Conservation (phyloP, 345 rosid genomes). For the Hypericum androsaemum region DNA sequence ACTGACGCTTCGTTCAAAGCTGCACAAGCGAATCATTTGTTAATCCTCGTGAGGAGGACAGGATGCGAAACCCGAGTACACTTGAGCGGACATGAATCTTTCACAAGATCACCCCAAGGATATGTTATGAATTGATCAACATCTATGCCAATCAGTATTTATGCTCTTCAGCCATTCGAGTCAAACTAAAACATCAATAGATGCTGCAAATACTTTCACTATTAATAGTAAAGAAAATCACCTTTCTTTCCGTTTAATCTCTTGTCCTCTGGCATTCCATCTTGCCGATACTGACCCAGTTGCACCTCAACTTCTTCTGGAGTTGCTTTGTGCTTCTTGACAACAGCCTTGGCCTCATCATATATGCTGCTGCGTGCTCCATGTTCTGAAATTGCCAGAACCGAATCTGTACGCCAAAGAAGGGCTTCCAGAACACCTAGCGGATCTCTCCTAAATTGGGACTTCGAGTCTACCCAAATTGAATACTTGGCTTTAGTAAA, state of each 20-base stretch:
- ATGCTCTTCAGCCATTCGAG: too few relatives aligned
- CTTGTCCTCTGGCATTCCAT: slow-evolving; percentile 70
- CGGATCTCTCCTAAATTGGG: slow-evolving; percentile 95
- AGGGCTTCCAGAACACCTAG: slow-evolving; percentile 82
- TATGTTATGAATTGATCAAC: too few relatives aligned
- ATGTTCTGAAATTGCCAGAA: slow-evolving; percentile 83
- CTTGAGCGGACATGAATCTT: too few relatives aligned
- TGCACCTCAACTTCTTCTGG: slow-evolving; percentile 88
- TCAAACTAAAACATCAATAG: too few relatives aligned
- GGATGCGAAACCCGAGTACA: too few relatives aligned
- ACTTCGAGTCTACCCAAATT: slow-evolving; percentile 95
- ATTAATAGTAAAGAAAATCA: too few relatives aligned
- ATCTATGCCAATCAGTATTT: too few relatives aligned
- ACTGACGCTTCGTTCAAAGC: slow-evolving; percentile 87
- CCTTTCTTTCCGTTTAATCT: slow-evolving; percentile 80
- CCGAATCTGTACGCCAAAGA: slow-evolving; percentile 82
- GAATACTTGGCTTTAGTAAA: slow-evolving; percentile 73
- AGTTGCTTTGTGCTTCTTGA: slow-evolving; percentile 77
- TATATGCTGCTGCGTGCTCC: slow-evolving; percentile 95
- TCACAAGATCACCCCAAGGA: too few relatives aligned
- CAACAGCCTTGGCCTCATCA: slow-evolving; percentile 88
- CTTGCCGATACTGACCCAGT: slow-evolving; percentile 51
- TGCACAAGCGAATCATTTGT: slow-evolving; percentile 22
- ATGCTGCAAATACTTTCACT: too few relatives aligned
- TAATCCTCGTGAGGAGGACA: background rate